Evolutionary conservation across 768 basidiomycete genomes (phyloP), one percentile per base, ranked within the genome.

Genomic region (Mycena galopus): DNA sequence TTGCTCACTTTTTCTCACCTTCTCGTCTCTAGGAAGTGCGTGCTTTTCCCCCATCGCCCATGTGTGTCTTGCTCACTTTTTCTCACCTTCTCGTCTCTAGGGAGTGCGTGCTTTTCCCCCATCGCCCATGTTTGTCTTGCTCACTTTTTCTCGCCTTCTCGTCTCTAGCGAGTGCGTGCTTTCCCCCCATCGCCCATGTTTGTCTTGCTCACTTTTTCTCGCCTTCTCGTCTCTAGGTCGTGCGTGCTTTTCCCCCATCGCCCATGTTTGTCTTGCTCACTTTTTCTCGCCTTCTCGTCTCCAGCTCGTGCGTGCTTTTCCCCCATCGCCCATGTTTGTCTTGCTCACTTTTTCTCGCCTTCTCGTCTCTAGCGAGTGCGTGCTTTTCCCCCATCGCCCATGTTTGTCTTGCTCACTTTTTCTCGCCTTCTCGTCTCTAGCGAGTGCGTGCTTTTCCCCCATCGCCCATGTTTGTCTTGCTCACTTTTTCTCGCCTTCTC

Each of bases 261-360:
- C 47, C 47, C 23, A 7, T 50, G 5, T 19, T 44, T 10, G 42
- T 19, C 42, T 44, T 19, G 42, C 47, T 50, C 47, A 50, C 47
- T 50, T 50, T 50, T 12, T 19, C 42, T 50, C 47, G 7, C 47
- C 23, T 23, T 23, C 47, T 50, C n/a, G 23, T 50, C 47, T 50
- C n/a, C 23, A 50, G 58, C 3, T 8, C 23, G 58, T 59, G 21
- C 33, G 30, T 59, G 33, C 42, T 44, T 44, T 44, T 44, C 11
- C 17, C 17, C 42, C 4, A 19, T 44, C 11, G 42, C 17, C 9
- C 17, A 44, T 44, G 11, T 19, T 19, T 12, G 5, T 25, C 42
- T 62, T 21, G 42, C 35, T 59, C 58, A 59, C 58, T 37, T 59
- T 23, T 17, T 21, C 58, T 59, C 33, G n/a, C 33, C 58, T 56